Conservation (phyloP, 306 rosid genomes). For the Luffa aegyptiaca region DNA sequence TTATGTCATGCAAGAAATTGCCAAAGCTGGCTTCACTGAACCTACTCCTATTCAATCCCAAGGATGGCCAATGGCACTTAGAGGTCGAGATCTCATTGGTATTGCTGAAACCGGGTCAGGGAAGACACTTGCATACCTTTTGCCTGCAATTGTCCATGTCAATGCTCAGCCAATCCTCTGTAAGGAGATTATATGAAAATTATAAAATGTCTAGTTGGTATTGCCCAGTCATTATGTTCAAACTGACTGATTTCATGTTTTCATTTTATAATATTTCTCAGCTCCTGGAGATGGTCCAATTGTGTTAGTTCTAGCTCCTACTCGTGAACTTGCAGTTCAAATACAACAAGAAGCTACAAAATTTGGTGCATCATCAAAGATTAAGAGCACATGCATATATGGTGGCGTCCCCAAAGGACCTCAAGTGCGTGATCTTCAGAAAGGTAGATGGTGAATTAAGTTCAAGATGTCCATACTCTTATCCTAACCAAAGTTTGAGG, state of each 20-base stretch:
- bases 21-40: constrained; percentile 82
- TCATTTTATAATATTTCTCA: constrained; percentile 17
- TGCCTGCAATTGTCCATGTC: constrained; percentile 97
- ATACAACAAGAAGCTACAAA: constrained; percentile 89
- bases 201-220: neutral
- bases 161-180: constrained; percentile 94
- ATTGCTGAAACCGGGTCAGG: constrained; percentile 99
- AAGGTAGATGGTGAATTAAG: constrained; percentile 52
- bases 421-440: constrained; percentile 98
- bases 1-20: constrained; percentile 77
- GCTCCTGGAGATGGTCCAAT: constrained; percentile 99
- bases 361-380: constrained; percentile 95
- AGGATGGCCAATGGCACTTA: constrained; percentile 99
- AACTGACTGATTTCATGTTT: neutral
- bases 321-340: constrained; percentile 97
- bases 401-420: constrained; percentile 99
- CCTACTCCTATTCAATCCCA: constrained; percentile 98
- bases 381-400: constrained; percentile 90
- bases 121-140: constrained; percentile 88
- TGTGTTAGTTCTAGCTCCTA: constrained; percentile 91
- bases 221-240: neutral
- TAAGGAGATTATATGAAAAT: constrained; percentile 21
- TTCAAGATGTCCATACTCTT: constrained; percentile 2
- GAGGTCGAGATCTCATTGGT: constrained; percentile 93
- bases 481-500: neutral